Conservation (phyloP, 2,329 filamentous ascomycete genomes). For the Sporothrix schenckii region DNA sequence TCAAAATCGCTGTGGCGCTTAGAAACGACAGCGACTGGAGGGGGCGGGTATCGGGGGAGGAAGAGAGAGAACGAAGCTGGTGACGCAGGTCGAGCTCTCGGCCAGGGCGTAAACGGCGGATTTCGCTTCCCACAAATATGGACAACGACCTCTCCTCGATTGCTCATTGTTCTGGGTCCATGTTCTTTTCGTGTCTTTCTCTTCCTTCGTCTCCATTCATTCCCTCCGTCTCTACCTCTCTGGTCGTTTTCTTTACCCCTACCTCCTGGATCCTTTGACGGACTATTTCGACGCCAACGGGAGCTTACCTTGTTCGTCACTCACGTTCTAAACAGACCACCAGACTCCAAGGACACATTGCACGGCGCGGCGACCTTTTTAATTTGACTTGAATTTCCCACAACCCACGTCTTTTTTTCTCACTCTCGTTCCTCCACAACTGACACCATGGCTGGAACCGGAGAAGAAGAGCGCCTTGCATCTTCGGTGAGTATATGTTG, state of each 20-base stretch:
- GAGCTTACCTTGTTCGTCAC: constrained; percentile 22
- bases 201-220: not conserved
- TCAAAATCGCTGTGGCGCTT: not conserved
- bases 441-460: constrained; percentile 26
- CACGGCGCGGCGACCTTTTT: not conserved
- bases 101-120: not conserved
- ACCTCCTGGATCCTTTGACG: not conserved
- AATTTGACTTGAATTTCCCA: not conserved
- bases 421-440: not conserved
- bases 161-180: not conserved
- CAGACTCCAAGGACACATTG: not conserved
- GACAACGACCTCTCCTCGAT: constrained; percentile 5
- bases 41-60: constrained; percentile 9
- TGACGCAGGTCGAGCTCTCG: constrained; percentile 3
- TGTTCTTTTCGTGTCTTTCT: not conserved
- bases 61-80: not conserved
- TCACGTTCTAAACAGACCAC: constrained; percentile 1
- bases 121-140: constrained; percentile 8
- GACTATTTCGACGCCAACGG: constrained; percentile 19
- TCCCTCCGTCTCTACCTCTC: not conserved
- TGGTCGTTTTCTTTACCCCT: no score
- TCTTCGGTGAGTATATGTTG: constrained; percentile 18
- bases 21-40: not conserved
- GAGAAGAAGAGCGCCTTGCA: constrained; percentile 30
- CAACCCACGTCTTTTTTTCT: not conserved